A percentile compares a stretch with the other conserved stretches of the same genome.
Evolutionary conservation across 169 alveolate species (phyloP).

Genomic region (Eimeria sp.): DNA sequence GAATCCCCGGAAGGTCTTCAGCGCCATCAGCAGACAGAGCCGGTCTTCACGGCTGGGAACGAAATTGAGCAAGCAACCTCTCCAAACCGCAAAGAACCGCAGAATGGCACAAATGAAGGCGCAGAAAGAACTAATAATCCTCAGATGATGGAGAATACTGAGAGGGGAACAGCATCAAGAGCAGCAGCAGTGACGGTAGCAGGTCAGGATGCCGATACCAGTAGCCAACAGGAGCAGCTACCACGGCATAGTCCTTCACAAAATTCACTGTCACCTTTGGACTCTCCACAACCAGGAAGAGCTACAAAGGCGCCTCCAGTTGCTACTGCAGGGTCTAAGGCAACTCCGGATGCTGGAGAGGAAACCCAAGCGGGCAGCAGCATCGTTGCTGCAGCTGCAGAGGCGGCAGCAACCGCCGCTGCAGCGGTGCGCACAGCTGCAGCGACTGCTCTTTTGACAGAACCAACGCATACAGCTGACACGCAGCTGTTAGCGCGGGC

Average conservation of each 20-base stretch:
- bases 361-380: slow-evolving; percentile 9
- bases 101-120: not conserved
- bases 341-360: not conserved
- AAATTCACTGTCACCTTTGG: not conserved
- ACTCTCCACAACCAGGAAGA: not conserved
- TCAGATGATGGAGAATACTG: not conserved
- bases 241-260: not conserved
- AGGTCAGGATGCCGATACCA: slow-evolving; percentile 25
- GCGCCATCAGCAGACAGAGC: slow-evolving; percentile 39
- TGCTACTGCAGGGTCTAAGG: not conserved
- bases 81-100: not conserved
- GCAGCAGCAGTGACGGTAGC: not conserved
- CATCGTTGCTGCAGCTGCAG: slow-evolving; percentile 68
- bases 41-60: not conserved
- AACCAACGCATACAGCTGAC: not conserved
- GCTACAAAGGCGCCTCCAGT: not conserved
- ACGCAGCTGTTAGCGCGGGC: not conserved
- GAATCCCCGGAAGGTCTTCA: slow-evolving; percentile 60
- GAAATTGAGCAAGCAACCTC: not conserved
- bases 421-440: slow-evolving; percentile 77
- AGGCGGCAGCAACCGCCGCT: slow-evolving; percentile 72
- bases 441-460: slow-evolving; percentile 43
- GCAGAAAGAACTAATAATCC: not conserved
- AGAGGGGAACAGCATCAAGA: not conserved
- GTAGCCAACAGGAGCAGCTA: slow-evolving; percentile 16